Conservation (phyloP, 352 stramenopile species). For the Globisporangium viniferum region DNA sequence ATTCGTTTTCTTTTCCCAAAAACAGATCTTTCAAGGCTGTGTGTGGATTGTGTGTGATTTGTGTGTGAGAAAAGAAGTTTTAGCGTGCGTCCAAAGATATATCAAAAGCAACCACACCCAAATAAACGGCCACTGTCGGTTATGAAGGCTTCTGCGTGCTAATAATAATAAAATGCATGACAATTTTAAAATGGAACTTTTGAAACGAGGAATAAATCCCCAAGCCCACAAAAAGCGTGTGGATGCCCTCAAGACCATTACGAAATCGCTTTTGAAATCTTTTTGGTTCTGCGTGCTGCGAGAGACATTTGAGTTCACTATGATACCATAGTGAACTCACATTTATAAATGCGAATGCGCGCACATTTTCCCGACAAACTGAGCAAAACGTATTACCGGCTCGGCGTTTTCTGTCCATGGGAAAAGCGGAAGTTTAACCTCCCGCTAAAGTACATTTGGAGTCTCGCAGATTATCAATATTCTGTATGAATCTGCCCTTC, state of each 20-base stretch:
- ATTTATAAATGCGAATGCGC: not conserved
- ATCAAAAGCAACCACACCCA: not conserved
- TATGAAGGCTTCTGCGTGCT: not conserved
- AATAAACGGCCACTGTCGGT: not conserved
- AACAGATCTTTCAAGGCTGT: not conserved
- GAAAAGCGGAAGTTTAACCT: slow-evolving; percentile 7
- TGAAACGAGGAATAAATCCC: too few species aligned
- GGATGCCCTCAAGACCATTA: too few species aligned
- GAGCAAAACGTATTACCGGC: not conserved
- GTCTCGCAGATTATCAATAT: not conserved
- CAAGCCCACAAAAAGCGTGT: too few species aligned
- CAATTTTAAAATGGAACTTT: too few species aligned
- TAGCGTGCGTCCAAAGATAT: slow-evolving; percentile 1
- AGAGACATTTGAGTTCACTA: too few species aligned
- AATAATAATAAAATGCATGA: not conserved
- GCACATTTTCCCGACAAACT: not conserved
- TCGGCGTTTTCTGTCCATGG: not conserved
- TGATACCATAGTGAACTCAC: too few species aligned
- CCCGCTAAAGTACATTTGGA: not conserved
- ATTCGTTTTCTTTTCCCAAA: not conserved
- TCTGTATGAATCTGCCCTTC: slow-evolving; percentile 5
- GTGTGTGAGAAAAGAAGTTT: not conserved
- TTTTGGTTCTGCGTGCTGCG: too few species aligned
- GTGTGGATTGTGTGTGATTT: not conserved
- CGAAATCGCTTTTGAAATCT: too few species aligned